A percentile compares a stretch with the other conserved stretches of the same genome.
These are phyloP conservation scores for Ichthyophthirius multifiliis DNA, from an alignment of 169 alveolate genomes.

Conservation along the genomic window DNA sequence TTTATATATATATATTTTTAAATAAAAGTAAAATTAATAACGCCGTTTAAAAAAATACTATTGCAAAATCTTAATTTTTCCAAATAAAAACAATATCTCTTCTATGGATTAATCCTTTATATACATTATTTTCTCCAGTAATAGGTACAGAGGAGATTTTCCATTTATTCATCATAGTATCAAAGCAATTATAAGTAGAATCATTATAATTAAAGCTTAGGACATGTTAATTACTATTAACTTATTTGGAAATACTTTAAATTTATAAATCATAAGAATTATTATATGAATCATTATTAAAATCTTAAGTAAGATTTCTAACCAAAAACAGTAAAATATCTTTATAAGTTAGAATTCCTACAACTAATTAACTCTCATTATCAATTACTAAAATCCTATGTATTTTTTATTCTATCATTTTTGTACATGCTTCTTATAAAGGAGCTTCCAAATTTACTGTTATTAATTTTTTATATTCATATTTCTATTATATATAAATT, in stretches of 20 bases:
- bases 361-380: conserved; percentile 27
- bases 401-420: conserved; percentile 18
- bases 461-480: neutral
- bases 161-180: conserved; percentile 9
- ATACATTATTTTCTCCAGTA: conserved; percentile 10
- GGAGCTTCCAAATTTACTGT: conserved; percentile 7
- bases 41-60: conserved; percentile 25
- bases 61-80: conserved; percentile 19
- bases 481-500: neutral
- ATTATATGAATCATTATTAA: neutral
- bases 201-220: neutral
- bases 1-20: too few species aligned
- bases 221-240: neutral
- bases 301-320: conserved; percentile 29
- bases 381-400: conserved; percentile 40
- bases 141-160: conserved; percentile 20
- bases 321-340: conserved; percentile 38
- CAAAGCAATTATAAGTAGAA: conserved; percentile 23
- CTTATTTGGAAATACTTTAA: neutral
- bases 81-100: conserved; percentile 40
- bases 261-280: neutral
- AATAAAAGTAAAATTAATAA: too few species aligned
- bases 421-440: conserved; percentile 24
- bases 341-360: conserved; percentile 24
- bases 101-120: conserved; percentile 26